Evolutionary conservation across 768 basidiomycete species (phyloP), one percentile per base, ranked within the genome.

Genomic region (Leccinum ochraceum): DNA sequence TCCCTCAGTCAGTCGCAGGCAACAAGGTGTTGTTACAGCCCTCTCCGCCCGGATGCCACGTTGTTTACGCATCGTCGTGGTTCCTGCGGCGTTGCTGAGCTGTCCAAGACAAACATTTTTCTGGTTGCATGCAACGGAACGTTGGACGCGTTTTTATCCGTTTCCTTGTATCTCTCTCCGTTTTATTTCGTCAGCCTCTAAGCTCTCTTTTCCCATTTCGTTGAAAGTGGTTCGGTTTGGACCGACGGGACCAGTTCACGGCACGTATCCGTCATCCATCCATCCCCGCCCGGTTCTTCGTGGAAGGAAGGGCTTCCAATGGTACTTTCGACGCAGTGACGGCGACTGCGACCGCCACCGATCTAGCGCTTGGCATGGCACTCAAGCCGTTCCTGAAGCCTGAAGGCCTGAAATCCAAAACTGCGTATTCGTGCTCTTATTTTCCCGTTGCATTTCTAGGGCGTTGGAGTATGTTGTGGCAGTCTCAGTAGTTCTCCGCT

Each of bases 241-340:
- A n/a, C 44, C 42, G 24, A 24, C 44, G 42, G 36, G n/a, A 52
- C 16, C 37, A 17, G 32, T 61, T 55, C 36, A 50, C 49, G 57
- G 59, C 54, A 65, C n/a, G 20, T 46, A 44, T 44, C 42, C 42
- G n/a, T n/a, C 13, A 49, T 14, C 28, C 28, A 28, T 28, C 24
- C 58, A 65, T 51, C 48, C 55, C 62, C 69, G 57, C 39, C 59
- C 53, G 56, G 57, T 57, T 48, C 52, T n/a, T 34, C 28, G 44
- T 58, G 48, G 67, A 71, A 64, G 22, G 28, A 30, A 30, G 28
- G 8, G 48, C 49, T 71, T 72, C 70, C 61, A 57, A 69, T 64
- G 20, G 68, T 71, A 69, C 54, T 10, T 65, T 59, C 63, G 49
- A 51, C 13, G 26, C 26, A 26, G 32, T 49, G 53, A 64, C 32